These are phyloP conservation scores for Aspergillus hancockii DNA, from an alignment of 495 filamentous ascomycete species.

Conservation along the genomic window DNA sequence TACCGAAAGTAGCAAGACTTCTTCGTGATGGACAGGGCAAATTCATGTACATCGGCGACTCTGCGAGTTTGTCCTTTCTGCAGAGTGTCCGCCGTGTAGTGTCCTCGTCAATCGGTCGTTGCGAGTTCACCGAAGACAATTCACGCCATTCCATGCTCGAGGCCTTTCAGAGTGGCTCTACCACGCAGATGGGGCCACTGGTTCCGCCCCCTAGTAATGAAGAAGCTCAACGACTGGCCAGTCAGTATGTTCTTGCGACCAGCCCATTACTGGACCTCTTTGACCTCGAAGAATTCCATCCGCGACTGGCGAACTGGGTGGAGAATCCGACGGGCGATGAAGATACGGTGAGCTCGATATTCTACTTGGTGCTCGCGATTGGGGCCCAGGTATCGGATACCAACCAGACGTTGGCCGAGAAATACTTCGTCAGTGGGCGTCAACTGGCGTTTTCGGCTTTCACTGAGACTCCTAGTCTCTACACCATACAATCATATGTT, in stretches of 20 bases:
- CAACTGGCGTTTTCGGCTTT: conserved; percentile 56
- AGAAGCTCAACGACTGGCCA: conserved; percentile 38
- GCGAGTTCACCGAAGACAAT: conserved; percentile 69
- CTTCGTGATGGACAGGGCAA: conserved; percentile 55
- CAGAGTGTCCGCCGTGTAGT: conserved; percentile 74
- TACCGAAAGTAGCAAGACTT: conserved; percentile 51
- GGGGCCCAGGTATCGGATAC: conserved; percentile 58
- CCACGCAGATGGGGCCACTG: conserved; percentile 31
- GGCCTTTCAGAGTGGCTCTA: conserved; percentile 46
- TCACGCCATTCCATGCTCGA: conserved; percentile 69
- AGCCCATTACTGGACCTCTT: conserved; percentile 43
- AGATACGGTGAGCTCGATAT: conserved; percentile 52
- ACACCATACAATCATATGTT: conserved; percentile 59
- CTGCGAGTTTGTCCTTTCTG: conserved; percentile 69
- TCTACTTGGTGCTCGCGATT: conserved; percentile 62
- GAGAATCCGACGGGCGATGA: conserved; percentile 42
- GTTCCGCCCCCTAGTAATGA: conserved; percentile 34
- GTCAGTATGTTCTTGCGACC: conserved; percentile 44
- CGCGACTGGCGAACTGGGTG: conserved; percentile 43
- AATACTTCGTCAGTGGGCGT: conserved; percentile 58
- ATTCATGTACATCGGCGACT: conserved; percentile 72
- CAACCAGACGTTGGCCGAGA: conserved; percentile 40
- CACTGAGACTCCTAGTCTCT: conserved; percentile 55
- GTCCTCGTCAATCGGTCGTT: conserved; percentile 62
- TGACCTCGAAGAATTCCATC: conserved; percentile 37